Evolutionary conservation across 2,329 filamentous ascomycete species (phyloP), one percentile per base, ranked within the genome.

Genomic region (Sclerotinia trifoliorum): DNA sequence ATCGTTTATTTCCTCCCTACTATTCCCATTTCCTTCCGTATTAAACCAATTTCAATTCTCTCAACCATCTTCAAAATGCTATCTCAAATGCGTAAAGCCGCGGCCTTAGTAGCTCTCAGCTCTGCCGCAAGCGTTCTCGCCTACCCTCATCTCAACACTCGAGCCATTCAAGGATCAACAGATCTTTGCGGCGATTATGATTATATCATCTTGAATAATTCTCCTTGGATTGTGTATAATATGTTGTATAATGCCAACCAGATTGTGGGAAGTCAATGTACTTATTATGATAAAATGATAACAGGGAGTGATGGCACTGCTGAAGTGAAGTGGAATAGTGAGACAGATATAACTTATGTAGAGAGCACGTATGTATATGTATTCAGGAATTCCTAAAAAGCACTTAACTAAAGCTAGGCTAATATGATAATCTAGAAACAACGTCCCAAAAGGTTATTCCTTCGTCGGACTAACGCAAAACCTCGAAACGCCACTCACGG

Each of bases 261-360:
- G 5, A 60, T 60, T 11, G 24, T 46, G 5, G 56, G 56, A 46
- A 60, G 56, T 21, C 56, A 60, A 17, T 60, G 56, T 21, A 60
- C 56, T 13, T 60, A 60, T 15, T 60, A 60, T 29, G 56, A 60
- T 32, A 46, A 24, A 5, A 44, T 60, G 21, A 15, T 60, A 7
- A 60, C 56, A 21, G 56, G 42, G 0, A 60, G 56, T 29, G 56
- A 46, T 29, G 56, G 56, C 3, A 60, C 56, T 21, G 42, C 39
- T 13, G 56, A 46, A 19, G 56, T 60, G 42, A 46, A 60, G 56
- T 60, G 56, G 56, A 60, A 60, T 44, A 46, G 39, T 7, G 39
- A 60, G 56, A 60, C 42, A 1, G 56, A 60, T 46, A 60, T 60
- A 1, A 46, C 56, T 3, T 60, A 60, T 60, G 56, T 60, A 5